Evolutionary conservation across 345 rosid genomes (phyloP).

Genomic region (Trapa incisa): DNA sequence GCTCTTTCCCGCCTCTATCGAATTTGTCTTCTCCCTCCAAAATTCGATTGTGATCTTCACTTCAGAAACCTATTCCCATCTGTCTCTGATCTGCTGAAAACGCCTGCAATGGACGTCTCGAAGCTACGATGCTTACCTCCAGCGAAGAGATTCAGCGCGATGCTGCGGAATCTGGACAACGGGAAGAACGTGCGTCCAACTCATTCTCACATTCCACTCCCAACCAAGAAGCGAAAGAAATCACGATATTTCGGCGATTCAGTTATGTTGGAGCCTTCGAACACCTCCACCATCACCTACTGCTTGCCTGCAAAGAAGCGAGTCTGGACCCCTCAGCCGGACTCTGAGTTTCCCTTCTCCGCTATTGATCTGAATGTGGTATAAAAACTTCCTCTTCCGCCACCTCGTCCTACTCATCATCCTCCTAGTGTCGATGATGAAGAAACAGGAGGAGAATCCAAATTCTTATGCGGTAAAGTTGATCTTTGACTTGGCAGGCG

Average conservation of each 20-base stretch:
- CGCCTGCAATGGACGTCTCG: slow-evolving; percentile 28
- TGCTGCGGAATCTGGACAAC: slow-evolving; percentile 26
- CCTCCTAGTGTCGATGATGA: neutral
- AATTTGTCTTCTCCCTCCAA: slow-evolving; percentile 8
- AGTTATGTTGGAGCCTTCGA: slow-evolving; percentile 5
- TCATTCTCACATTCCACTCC: slow-evolving; percentile 46
- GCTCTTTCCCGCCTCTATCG: neutral
- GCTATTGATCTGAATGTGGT: slow-evolving; percentile 71
- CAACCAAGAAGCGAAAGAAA: slow-evolving; percentile 75
- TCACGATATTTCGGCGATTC: slow-evolving; percentile 20
- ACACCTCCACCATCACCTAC: slow-evolving; percentile 1
- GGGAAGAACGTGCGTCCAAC: slow-evolving; percentile 17
- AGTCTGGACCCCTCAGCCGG: slow-evolving; percentile 63
- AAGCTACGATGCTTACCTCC: slow-evolving; percentile 50
- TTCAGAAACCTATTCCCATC: neutral
- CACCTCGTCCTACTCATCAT: neutral
- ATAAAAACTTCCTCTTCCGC: slow-evolving; percentile 26
- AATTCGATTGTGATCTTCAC: neutral
- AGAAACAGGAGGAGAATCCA: neutral
- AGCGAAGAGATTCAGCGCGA: slow-evolving; percentile 48
- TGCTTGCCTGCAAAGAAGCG: slow-evolving; percentile 83
- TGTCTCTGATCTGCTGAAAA: neutral
- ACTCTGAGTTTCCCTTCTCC: slow-evolving; percentile 31
- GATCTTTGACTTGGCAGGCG: neutral
- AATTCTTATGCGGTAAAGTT: neutral